These are phyloP conservation scores for Juncus effusus DNA, from an alignment of 176 grass and related monocot genomes.

Conservation along the genomic window DNA sequence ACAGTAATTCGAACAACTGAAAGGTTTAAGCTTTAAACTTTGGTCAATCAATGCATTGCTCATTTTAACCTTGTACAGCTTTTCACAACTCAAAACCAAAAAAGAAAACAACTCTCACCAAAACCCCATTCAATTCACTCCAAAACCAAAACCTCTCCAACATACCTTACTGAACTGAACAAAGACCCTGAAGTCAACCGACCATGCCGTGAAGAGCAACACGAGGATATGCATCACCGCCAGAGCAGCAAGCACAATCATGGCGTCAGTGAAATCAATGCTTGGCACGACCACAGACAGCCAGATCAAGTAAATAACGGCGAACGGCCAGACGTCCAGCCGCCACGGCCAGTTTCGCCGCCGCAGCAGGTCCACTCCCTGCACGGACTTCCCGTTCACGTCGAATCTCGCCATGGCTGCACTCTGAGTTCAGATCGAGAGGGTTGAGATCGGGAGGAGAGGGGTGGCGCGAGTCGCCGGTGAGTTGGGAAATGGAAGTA, in stretches of 20 bases:
- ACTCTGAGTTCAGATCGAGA: conserved; percentile 2
- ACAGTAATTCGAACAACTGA: too few species aligned
- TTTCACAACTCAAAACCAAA: too few species aligned
- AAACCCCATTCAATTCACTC: too few species aligned
- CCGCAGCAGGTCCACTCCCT: conserved; percentile 76
- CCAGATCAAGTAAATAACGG: conserved; percentile 69
- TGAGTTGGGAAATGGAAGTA: not conserved
- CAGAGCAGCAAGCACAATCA: conserved; percentile 61
- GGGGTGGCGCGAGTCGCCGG: conserved; percentile 10
- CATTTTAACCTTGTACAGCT: too few species aligned
- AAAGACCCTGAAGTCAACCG: conserved; percentile 77
- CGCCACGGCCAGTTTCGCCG: conserved; percentile 78
- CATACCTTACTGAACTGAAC: conserved; percentile 85
- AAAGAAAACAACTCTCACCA: too few species aligned
- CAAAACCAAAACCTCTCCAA: not conserved
- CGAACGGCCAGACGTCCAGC: conserved; percentile 90
- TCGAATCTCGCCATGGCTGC: conserved; percentile 63
- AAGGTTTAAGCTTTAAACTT: too few species aligned
- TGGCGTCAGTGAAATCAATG: conserved; percentile 79
- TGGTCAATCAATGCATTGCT: too few species aligned
- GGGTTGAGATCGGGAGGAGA: conserved; percentile 5
- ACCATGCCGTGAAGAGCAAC: conserved; percentile 92
- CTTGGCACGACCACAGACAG: conserved; percentile 61
- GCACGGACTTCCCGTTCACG: conserved; percentile 89
- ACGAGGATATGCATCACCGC: conserved; percentile 60